Base-by-base conservation (phyloP, 176 grass and related monocot genomes). In the Zizania latifolia region DNA sequence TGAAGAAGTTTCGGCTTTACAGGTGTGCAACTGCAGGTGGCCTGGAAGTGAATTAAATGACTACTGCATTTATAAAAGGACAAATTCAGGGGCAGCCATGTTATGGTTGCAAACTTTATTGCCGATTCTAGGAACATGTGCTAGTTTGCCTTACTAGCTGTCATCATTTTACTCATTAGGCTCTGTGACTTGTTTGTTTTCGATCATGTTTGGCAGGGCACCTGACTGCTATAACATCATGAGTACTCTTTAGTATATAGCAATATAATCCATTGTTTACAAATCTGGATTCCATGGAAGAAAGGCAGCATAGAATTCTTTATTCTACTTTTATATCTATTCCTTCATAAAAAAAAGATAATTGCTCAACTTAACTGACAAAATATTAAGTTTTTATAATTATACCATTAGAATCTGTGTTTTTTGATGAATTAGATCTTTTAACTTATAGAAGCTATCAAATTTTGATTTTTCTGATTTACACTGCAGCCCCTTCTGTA, bases 41-140 rank as follows among this genome's bases (percentile, higher is more conserved):
- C 29, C 17, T 58, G 58, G 37, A 80, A 60, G 65, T 58, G 48
- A 79, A 69, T 79, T 79, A 79, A 69, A 69, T 80, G 64, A 59
- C 43, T 22, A 43, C 10, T 80, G 31, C 0, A 1, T 62, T 81
- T 81, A 33, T 58, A 69, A 50, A 78, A 19, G 22, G 61, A 64
- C 61, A 64, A 64, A 64, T 64, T 70, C 37, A 7, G 39, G 29
- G 60, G 55, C n/a, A 56, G 15, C 66, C 30, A 70, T 38, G 65
- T 48, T 71, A 53, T 8, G 19, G 61, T 37, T 64, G 33, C 33
- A 64, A 10, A 3, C 9, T 61, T 43, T 34, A 46, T 60, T 70
- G 27, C 11, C 35, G 38, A 14, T 80, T 71, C 40, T 45, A 60
- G 39, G 54, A 4, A 29, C 27, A 60, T 1, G 2, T 32, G 38